These are phyloP conservation scores for Symbiodinium natans DNA, from an alignment of 73 alveolate genomes.

Conservation along the genomic window DNA sequence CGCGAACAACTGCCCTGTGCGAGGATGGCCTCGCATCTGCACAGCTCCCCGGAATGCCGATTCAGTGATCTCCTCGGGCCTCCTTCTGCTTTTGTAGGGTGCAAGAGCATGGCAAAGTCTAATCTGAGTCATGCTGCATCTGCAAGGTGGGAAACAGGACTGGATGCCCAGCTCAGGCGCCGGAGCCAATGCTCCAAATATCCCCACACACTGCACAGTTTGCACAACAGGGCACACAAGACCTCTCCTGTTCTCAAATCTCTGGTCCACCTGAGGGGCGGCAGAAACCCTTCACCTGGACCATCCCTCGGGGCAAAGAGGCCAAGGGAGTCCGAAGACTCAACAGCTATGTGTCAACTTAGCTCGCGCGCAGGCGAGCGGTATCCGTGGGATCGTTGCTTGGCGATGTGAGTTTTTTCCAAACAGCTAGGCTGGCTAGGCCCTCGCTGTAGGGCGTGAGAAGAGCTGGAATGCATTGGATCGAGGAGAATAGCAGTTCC, in stretches of 20 bases:
- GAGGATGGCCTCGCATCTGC: not conserved
- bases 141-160: not conserved
- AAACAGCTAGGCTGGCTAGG: too few species aligned
- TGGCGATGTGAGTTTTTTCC: not conserved
- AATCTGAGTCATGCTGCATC: not conserved
- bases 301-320: not conserved
- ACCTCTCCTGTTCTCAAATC: not conserved
- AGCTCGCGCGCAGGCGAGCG: not conserved
- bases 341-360: not conserved
- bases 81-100: too few species aligned
- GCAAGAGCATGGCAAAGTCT: not conserved
- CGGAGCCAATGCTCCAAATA: too few species aligned
- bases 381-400: not conserved
- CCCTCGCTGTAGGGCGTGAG: too few species aligned
- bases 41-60: constrained; percentile 8
- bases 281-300: not conserved
- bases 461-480: too few species aligned
- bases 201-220: too few species aligned
- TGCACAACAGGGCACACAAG: too few species aligned
- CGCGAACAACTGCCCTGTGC: not conserved
- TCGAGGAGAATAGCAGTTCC: too few species aligned
- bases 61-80: not conserved
- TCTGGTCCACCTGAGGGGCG: not conserved
- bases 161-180: not conserved
- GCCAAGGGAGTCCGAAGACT: too few species aligned